A percentile compares a stretch with the other conserved stretches of the same genome.
These are phyloP conservation scores for Kentomonas sorsogonicus DNA, from an alignment of 208 protist genomes.

Conservation along the genomic window DNA sequence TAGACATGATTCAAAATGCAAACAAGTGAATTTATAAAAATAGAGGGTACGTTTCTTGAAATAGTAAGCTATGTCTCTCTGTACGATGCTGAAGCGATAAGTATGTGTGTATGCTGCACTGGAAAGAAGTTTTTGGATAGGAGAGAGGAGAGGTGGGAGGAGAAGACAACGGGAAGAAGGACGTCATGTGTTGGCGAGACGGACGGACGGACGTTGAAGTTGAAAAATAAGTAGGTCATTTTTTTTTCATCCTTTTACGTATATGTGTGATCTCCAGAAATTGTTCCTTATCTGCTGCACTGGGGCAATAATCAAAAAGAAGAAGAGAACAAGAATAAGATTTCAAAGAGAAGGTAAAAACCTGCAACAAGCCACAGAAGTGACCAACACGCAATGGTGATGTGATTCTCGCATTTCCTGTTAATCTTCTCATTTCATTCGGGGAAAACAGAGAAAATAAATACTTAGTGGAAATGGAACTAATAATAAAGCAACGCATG, in stretches of 20 bases:
- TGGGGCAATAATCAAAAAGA: neutral
- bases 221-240: neutral
- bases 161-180: neutral
- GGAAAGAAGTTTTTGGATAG: neutral
- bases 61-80: too few species aligned
- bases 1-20: too few species aligned
- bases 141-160: neutral
- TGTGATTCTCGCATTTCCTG: conserved; percentile 12
- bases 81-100: too few species aligned
- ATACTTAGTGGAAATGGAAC: neutral
- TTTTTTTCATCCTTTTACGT: neutral
- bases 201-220: neutral
- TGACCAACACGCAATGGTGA: neutral
- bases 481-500: neutral
- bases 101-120: neutral
- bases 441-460: conserved; percentile 13
- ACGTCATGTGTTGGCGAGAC: neutral
- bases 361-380: neutral
- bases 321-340: neutral
- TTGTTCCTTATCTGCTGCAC: conserved; percentile 6
- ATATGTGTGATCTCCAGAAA: neutral
- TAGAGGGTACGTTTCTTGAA: too few species aligned
- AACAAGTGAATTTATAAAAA: too few species aligned
- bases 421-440: conserved; percentile 10
- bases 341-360: neutral